Conservation (phyloP, 1,139 yeast species). For the Kodamaea alishanica region DNA sequence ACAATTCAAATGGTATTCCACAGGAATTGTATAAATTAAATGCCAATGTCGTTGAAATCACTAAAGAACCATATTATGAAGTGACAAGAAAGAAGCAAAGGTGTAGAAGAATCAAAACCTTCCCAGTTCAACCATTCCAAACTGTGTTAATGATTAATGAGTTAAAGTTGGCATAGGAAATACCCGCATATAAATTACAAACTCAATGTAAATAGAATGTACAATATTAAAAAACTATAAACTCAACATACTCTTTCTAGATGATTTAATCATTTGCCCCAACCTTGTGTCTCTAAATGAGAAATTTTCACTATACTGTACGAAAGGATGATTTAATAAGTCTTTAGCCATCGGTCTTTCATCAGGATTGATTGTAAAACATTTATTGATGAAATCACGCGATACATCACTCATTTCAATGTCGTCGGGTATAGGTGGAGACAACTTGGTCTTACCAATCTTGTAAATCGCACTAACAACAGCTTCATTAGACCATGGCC, state of each 20-base stretch:
- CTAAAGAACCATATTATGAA: slow-evolving; percentile 71
- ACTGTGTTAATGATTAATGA: slow-evolving; percentile 82
- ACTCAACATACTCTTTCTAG: slow-evolving; percentile 21
- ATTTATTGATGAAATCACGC: slow-evolving; percentile 63
- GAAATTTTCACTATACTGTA: slow-evolving; percentile 46
- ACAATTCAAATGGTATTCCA: slow-evolving; percentile 34
- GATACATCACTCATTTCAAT: slow-evolving; percentile 66
- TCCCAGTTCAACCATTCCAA: slow-evolving; percentile 71
- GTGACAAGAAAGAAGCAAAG: slow-evolving; percentile 66
- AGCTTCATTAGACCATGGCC: slow-evolving; percentile 82
- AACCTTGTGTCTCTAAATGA: slow-evolving; percentile 62
- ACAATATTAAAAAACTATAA: slow-evolving; percentile 1
- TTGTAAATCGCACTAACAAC: slow-evolving; percentile 75
- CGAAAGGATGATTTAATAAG: slow-evolving; percentile 61
- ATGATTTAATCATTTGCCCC: slow-evolving; percentile 43
- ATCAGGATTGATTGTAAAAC: slow-evolving; percentile 81
- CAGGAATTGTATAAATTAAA: slow-evolving; percentile 51
- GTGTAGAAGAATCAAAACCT: slow-evolving; percentile 78
- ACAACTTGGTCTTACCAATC: slow-evolving; percentile 70
- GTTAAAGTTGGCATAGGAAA: slow-evolving; percentile 40
- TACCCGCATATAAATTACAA: background rate
- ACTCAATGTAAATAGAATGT: slow-evolving; percentile 5
- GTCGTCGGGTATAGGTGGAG: slow-evolving; percentile 95
- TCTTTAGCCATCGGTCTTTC: slow-evolving; percentile 82
- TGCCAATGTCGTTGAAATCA: slow-evolving; percentile 82